Base-by-base conservation (phyloP, 495 filamentous ascomycete species). In the Penicillium steckii region DNA sequence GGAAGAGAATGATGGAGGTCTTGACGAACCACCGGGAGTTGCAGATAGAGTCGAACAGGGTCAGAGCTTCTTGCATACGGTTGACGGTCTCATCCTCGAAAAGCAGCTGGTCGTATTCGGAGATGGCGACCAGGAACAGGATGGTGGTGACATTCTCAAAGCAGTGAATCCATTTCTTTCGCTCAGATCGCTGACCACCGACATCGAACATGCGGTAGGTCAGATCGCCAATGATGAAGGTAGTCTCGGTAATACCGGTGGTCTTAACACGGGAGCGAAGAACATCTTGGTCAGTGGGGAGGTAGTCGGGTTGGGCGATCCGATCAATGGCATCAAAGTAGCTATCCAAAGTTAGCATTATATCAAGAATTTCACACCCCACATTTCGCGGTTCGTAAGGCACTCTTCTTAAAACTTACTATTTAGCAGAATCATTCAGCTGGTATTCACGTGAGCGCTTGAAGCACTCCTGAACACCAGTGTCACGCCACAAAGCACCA, bases 81-180 rank as follows among this genome's bases (percentile, higher is more conserved):
- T 98, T 98, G 65, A 81, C 78, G 22, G 78, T 80, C 67, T 81
- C 78, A 53, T 98, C 94, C 72, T 98, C 94, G 68, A 98, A 96
- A 19, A 98, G 82, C 57, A 97, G 79, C 74, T 97, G 94, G 69
- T 98, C 94, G 80, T 98, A 98, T 69, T 96, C 94, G 63, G 94
- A 97, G 68, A 98, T 98, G 70, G 94, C 94, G 50, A 97, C 94
- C 50, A 98, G 74, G 85, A 98, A 98, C 29, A 98, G 88, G 60
- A 98, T 96, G 15, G 94, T 96, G 40, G 93, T 96, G 65, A 98
- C 94, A 62, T 98, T 97, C 78, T 98, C 94, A 76, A 98, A 98
- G 79, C 93, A 96, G 78, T 99, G 94, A 53, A 99, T 99, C 94
- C 94, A 99, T 86, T 99, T 99, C 87, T 99, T 99, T 58, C 94